Evolutionary conservation across 1,284 basidiomycete species (phyloP).

Genomic region (Ustilago crameri): DNA sequence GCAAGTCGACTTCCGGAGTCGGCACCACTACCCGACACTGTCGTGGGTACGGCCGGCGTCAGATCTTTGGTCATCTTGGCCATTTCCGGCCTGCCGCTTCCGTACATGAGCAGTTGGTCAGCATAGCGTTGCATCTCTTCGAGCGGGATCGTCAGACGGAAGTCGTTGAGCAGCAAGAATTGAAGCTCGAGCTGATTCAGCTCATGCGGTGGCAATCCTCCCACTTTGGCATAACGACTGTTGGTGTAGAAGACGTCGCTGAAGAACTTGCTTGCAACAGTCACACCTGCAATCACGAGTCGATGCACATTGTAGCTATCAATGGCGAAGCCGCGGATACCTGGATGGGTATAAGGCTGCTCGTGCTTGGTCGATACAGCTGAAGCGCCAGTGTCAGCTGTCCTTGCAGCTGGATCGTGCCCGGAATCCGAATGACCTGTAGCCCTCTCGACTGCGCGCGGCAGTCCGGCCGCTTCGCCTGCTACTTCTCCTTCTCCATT

Average conservation of each 20-base stretch:
- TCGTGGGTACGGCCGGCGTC: neutral
- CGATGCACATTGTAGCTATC: constrained; percentile 97
- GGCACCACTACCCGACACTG: neutral
- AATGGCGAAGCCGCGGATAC: constrained; percentile 82
- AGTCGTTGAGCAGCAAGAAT: constrained; percentile 95
- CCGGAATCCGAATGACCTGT: constrained; percentile 12
- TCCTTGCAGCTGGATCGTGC: constrained; percentile 1
- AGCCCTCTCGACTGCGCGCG: constrained; percentile 38
- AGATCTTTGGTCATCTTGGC: constrained; percentile 29
- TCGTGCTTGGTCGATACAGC: constrained; percentile 7
- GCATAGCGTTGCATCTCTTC: constrained; percentile 96
- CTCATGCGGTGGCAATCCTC: constrained; percentile 90
- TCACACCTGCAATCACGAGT: constrained; percentile 94
- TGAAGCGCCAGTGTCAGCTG: constrained; percentile 5
- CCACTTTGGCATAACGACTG: constrained; percentile 97
- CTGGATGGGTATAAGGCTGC: constrained; percentile 44
- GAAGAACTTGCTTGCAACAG: constrained; percentile 98
- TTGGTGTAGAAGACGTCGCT: constrained; percentile 99
- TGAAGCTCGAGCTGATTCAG: constrained; percentile 97
- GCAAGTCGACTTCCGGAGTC: neutral
- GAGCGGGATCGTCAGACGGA: constrained; percentile 84
- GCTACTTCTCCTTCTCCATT: constrained; percentile 45
- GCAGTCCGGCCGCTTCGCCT: constrained; percentile 51
- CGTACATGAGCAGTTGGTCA: constrained; percentile 79
- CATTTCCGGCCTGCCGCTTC: constrained; percentile 42